These are phyloP conservation scores for Elsinoe australis DNA, from an alignment of 2,329 filamentous ascomycete genomes.

Conservation along the genomic window DNA sequence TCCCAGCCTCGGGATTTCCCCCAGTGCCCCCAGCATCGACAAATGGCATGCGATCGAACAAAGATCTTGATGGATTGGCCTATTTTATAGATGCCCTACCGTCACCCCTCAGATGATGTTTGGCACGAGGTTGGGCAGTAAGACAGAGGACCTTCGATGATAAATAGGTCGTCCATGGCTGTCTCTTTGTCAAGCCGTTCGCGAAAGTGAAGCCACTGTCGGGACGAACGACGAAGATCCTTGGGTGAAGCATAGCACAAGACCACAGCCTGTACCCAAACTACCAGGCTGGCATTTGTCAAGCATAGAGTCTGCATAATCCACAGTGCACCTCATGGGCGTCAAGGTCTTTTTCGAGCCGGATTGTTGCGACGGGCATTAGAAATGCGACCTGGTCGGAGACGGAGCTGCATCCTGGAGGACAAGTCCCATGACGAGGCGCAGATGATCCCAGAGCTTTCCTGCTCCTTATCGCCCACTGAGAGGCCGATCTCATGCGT, in stretches of 20 bases:
- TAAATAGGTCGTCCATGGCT: conserved; percentile 11
- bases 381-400: too few species aligned
- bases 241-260: conserved; percentile 2
- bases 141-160: conserved; percentile 14
- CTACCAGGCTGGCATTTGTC: background rate
- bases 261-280: background rate
- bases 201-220: background rate
- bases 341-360: too few species aligned
- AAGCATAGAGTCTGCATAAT: background rate
- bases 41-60: background rate
- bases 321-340: too few species aligned
- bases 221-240: conserved; percentile 2
- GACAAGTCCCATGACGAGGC: background rate
- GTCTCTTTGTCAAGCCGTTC: background rate
- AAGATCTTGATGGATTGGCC: conserved; percentile 2
- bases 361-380: too few species aligned
- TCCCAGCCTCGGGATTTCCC: conserved; percentile 10
- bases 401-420: background rate
- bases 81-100: background rate
- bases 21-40: background rate
- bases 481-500: too few species aligned
- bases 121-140: conserved; percentile 12
- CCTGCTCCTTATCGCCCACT: too few species aligned
- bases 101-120: conserved; percentile 4
- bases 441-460: too few species aligned